These are phyloP conservation scores for Pythium aristosporum DNA, from an alignment of 352 stramenopile species.

Conservation along the genomic window DNA sequence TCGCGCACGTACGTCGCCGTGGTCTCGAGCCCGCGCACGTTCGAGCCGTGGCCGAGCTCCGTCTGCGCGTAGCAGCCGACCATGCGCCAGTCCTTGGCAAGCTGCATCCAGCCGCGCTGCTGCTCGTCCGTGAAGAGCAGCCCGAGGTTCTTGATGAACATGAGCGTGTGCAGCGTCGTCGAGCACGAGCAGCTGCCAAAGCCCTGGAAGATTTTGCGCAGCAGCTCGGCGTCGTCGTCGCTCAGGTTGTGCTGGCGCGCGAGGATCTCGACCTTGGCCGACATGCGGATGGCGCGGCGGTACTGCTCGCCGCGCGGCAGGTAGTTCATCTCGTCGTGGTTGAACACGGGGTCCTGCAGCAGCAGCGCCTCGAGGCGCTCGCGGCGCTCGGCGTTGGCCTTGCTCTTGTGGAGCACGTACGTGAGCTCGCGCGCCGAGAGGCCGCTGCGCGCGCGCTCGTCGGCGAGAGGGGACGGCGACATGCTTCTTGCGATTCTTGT, in stretches of 20 bases:
- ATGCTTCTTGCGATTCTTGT: not conserved
- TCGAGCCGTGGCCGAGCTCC: slow-evolving; percentile 89
- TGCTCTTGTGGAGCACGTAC: slow-evolving; percentile 58
- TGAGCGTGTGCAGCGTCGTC: slow-evolving; percentile 68
- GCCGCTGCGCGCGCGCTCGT: slow-evolving; percentile 45
- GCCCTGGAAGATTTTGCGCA: slow-evolving; percentile 50
- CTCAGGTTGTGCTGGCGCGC: slow-evolving; percentile 45
- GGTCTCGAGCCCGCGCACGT: slow-evolving; percentile 91
- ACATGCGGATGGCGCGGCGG: slow-evolving; percentile 53
- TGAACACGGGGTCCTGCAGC: slow-evolving; percentile 53
- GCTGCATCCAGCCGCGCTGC: slow-evolving; percentile 58
- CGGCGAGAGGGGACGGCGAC: slow-evolving; percentile 13
- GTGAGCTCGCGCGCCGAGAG: slow-evolving; percentile 58
- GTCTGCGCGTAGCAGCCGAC: slow-evolving; percentile 88
- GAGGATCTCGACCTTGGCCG: slow-evolving; percentile 55
- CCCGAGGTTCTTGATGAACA: slow-evolving; percentile 68
- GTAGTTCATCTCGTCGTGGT: slow-evolving; percentile 67
- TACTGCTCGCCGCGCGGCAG: slow-evolving; percentile 64
- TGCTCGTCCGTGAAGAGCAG: slow-evolving; percentile 73
- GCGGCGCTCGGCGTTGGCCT: slow-evolving; percentile 46
- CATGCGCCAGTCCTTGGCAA: slow-evolving; percentile 69
- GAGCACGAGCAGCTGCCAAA: slow-evolving; percentile 53
- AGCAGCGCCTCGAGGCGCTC: slow-evolving; percentile 66
- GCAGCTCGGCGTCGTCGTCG: slow-evolving; percentile 53
- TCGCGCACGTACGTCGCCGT: slow-evolving; percentile 92